Percentiles rank a stretch among this genome's conserved stretches.
These are phyloP conservation scores for Eucommia ulmoides DNA, from an alignment of 257 asterid genomes.

Conservation along the genomic window DNA sequence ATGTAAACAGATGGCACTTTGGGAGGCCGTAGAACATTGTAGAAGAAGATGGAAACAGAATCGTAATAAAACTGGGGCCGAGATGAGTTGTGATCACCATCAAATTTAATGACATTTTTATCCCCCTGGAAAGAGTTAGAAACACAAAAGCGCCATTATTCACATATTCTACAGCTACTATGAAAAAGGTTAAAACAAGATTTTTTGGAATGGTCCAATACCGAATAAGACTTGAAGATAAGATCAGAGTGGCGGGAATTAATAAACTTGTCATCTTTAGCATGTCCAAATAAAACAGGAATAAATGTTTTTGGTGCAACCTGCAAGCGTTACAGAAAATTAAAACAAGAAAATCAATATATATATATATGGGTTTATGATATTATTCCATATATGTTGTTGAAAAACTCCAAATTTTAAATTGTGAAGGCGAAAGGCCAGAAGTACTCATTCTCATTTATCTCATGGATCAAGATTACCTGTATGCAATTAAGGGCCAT, in stretches of 20 bases:
- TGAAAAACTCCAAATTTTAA: too few relatives aligned
- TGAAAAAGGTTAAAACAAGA: background rate
- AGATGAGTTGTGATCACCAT: conserved; percentile 94
- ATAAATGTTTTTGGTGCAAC: conserved; percentile 79
- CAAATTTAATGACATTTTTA: conserved; percentile 83
- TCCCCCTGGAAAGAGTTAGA: conserved; percentile 65
- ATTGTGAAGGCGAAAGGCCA: background rate
- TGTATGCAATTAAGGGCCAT: conserved; percentile 59
- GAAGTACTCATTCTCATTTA: conserved; percentile 9
- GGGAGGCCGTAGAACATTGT: conserved; percentile 86
- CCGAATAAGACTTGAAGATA: conserved; percentile 71
- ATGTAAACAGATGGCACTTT: conserved; percentile 36
- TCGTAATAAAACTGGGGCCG: conserved; percentile 91
- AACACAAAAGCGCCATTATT: background rate
- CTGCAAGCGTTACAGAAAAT: conserved; percentile 28
- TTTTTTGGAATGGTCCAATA: conserved; percentile 12
- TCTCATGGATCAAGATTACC: conserved; percentile 35
- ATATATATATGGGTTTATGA: too few relatives aligned
- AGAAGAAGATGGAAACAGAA: conserved; percentile 84
- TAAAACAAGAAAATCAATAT: too few relatives aligned
- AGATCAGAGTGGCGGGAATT: conserved; percentile 78
- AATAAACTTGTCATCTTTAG: conserved; percentile 79
- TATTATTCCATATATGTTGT: too few relatives aligned
- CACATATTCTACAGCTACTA: background rate
- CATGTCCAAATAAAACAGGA: conserved; percentile 95